Conservation (phyloP, 495 filamentous ascomycete species). For the Talaromyces nanjingensis region DNA sequence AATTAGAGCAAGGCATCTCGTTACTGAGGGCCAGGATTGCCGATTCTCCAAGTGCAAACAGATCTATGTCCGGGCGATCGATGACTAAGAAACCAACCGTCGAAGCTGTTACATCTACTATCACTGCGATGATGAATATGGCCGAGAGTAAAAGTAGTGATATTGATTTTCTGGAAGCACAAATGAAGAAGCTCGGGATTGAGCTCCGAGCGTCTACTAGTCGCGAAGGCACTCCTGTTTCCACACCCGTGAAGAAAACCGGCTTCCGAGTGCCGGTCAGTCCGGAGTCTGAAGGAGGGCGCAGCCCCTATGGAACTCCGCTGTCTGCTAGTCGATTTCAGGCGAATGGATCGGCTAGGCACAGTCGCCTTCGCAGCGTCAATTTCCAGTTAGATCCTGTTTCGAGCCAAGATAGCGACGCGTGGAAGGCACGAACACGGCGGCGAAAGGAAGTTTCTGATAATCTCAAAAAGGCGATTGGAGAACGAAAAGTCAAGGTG, state of each 20-base stretch:
- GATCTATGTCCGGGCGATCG: constrained; percentile 17
- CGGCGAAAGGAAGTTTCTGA: constrained; percentile 48
- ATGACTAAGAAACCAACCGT: constrained; percentile 63
- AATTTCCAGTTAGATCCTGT: constrained; percentile 28
- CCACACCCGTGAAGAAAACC: constrained; percentile 44
- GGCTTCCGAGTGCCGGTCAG: constrained; percentile 29
- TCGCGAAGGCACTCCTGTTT: constrained; percentile 53
- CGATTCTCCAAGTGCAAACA: constrained; percentile 32
- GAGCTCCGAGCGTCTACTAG: constrained; percentile 36
- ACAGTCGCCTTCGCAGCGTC: constrained; percentile 34
- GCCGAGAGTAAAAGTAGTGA: constrained; percentile 80
- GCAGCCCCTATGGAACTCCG: constrained; percentile 48
- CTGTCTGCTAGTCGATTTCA: constrained; percentile 42
- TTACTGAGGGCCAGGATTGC: constrained; percentile 76
- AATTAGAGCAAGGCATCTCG: constrained; percentile 74
- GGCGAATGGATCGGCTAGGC: constrained; percentile 39
- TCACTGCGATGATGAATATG: constrained; percentile 87
- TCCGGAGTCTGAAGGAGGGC: constrained; percentile 29
- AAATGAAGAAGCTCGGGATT: constrained; percentile 67
- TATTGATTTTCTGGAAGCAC: constrained; percentile 79
- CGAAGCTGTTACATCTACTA: constrained; percentile 85
- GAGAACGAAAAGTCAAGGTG: constrained; percentile 29
- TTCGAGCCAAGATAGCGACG: constrained; percentile 48
- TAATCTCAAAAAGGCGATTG: constrained; percentile 33
- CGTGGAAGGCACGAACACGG: constrained; percentile 50